Percentiles rank a stretch among this genome's conserved stretches.
These are phyloP conservation scores for Chenopodium berlandieri DNA, from an alignment of 148 eudicot species.

Conservation along the genomic window DNA sequence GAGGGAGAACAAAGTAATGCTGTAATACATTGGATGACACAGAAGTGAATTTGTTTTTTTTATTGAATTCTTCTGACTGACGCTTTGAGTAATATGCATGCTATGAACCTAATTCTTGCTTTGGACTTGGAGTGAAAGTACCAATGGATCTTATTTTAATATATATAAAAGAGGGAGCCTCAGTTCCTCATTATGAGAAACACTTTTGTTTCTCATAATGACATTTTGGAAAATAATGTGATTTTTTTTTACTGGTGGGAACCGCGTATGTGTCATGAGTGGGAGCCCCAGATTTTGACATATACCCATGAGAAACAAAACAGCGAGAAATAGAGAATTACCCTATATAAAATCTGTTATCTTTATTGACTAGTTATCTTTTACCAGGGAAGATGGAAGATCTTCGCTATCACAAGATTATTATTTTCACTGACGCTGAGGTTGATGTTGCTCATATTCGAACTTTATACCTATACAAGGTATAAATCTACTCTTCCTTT, in stretches of 20 bases:
- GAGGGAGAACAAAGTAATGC: too few species aligned
- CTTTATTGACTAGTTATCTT: constrained; percentile 19
- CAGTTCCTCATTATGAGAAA: too few species aligned
- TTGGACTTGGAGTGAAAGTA: constrained; percentile 99
- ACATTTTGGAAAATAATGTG: too few species aligned
- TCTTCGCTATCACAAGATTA: constrained; percentile 92
- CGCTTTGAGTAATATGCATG: neutral
- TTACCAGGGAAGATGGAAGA: constrained; percentile 83
- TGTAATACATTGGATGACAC: neutral
- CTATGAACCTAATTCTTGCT: constrained; percentile 69
- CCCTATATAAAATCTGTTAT: neutral
- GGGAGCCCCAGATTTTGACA: too few species aligned
- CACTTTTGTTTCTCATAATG: too few species aligned
- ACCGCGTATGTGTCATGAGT: too few species aligned
- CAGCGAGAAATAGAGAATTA: too few species aligned
- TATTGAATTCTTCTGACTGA: neutral
- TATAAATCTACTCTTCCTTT: constrained; percentile 25
- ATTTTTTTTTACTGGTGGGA: too few species aligned
- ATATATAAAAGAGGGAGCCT: too few species aligned
- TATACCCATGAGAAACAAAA: too few species aligned
- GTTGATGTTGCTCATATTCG: constrained; percentile 99
- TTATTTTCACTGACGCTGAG: constrained; percentile 94
- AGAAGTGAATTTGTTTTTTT: neutral
- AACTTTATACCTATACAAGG: constrained; percentile 86
- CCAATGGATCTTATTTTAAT: neutral